These are phyloP conservation scores for Corylus avellana DNA, from an alignment of 306 rosid genomes.

Conservation along the genomic window DNA sequence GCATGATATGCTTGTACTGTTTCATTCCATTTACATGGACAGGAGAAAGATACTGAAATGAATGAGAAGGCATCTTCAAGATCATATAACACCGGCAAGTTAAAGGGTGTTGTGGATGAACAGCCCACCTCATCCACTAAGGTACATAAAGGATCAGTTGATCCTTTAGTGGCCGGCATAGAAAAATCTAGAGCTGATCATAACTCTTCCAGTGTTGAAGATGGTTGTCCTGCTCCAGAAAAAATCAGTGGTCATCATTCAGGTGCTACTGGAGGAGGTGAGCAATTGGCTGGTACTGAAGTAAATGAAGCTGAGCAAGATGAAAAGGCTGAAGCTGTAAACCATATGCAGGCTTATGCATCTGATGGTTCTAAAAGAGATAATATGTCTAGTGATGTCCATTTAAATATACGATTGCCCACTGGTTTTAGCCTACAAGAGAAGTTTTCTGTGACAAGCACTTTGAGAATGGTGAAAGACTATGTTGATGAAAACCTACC, in stretches of 20 bases:
- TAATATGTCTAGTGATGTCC: conserved; percentile 32
- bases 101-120: conserved; percentile 20
- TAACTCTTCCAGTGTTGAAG: conserved; percentile 11
- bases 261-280: conserved; percentile 27
- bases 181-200: conserved; percentile 14
- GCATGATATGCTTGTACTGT: not conserved
- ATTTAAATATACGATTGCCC: conserved; percentile 53
- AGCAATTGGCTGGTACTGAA: conserved; percentile 24
- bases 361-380: conserved; percentile 2
- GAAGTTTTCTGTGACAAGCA: conserved; percentile 47
- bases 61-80: conserved; percentile 16
- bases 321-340: conserved; percentile 25
- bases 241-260: conserved; percentile 18
- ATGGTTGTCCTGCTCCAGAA: conserved; percentile 12
- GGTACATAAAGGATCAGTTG: conserved; percentile 4
- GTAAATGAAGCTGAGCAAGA: conserved; percentile 22
- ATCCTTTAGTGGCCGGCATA: conserved; percentile 5
- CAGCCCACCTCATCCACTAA: conserved; percentile 19
- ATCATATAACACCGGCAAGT: conserved; percentile 17
- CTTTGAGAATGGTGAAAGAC: conserved; percentile 48
- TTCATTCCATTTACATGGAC: conserved; percentile 7
- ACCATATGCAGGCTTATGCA: conserved; percentile 19
- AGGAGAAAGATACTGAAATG: conserved; percentile 26
- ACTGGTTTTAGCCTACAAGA: conserved; percentile 44
- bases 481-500: conserved; percentile 40